Conservation (phyloP, 441 rosid genomes). For the Breynia disticha region DNA sequence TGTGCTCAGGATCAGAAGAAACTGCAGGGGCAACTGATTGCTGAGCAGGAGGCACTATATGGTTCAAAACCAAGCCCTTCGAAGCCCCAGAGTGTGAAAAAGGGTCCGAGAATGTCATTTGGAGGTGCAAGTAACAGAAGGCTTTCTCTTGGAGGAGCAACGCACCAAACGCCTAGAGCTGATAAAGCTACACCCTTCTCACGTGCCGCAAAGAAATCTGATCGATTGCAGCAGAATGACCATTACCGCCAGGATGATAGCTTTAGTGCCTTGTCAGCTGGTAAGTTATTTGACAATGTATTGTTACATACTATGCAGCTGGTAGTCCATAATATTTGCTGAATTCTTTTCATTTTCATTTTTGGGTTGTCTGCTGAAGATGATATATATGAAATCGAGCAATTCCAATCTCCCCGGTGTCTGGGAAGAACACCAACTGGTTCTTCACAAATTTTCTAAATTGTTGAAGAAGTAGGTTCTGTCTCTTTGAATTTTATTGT, state of each 20-base stretch:
- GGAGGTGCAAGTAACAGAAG: slow-evolving; percentile 58
- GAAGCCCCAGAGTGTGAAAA: slow-evolving; percentile 50
- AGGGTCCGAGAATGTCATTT: slow-evolving; percentile 50
- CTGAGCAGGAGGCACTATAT: slow-evolving; percentile 81
- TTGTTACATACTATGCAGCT: neutral
- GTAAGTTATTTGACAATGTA: slow-evolving; percentile 26
- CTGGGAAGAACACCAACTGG: slow-evolving; percentile 19
- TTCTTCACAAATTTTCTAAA: slow-evolving; percentile 20
- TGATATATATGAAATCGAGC: slow-evolving; percentile 16
- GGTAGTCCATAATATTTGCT: slow-evolving; percentile 5
- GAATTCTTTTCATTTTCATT: slow-evolving; percentile 6
- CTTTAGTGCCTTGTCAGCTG: slow-evolving; percentile 44
- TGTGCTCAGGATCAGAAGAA: slow-evolving; percentile 63
- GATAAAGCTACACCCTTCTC: slow-evolving; percentile 27
- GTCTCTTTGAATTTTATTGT: slow-evolving; percentile 12
- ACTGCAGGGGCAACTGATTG: slow-evolving; percentile 74
- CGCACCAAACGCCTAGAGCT: slow-evolving; percentile 54
- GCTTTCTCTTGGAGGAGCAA: slow-evolving; percentile 57
- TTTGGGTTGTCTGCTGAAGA: slow-evolving; percentile 17
- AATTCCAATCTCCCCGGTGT: slow-evolving; percentile 21
- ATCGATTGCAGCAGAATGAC: slow-evolving; percentile 31
- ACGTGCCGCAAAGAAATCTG: slow-evolving; percentile 43
- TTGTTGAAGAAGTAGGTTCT: slow-evolving; percentile 23
- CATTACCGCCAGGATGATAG: slow-evolving; percentile 33
- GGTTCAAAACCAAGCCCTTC: slow-evolving; percentile 85